Conservation (phyloP, 1,284 basidiomycete species). For the Tranzscheliella williamsii region DNA sequence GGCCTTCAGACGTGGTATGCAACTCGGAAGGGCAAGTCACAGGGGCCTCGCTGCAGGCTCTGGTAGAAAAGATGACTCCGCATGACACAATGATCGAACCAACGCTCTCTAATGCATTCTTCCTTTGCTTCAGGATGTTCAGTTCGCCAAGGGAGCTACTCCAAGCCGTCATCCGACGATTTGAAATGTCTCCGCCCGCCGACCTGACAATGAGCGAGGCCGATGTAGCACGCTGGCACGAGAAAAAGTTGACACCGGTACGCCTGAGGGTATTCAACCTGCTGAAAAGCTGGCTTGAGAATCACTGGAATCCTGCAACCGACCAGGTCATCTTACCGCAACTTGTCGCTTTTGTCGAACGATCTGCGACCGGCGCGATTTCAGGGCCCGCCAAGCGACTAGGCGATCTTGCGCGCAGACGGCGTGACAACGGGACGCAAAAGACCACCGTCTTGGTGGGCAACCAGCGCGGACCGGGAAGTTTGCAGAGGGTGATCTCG, state of each 20-base stretch:
- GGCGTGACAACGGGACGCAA: conserved; percentile 29
- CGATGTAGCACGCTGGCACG: conserved; percentile 76
- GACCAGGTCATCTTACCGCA: conserved; percentile 64
- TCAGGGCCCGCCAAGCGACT: conserved; percentile 70
- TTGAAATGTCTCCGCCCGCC: conserved; percentile 69
- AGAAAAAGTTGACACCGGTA: conserved; percentile 82
- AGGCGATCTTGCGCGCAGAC: conserved; percentile 38
- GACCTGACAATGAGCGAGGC: conserved; percentile 65
- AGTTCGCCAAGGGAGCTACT: conserved; percentile 77
- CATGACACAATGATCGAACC: conserved; percentile 81
- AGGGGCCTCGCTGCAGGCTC: conserved; percentile 82
- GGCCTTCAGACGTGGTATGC: conserved; percentile 80
- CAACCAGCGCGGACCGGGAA: conserved; percentile 34
- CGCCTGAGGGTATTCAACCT: conserved; percentile 86
- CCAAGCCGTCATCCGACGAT: conserved; percentile 76
- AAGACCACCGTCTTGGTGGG: conserved; percentile 34
- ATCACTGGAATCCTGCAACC: conserved; percentile 75
- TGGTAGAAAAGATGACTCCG: conserved; percentile 96
- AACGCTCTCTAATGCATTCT: conserved; percentile 84
- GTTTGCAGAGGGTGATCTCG: conserved; percentile 55
- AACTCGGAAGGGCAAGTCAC: conserved; percentile 86
- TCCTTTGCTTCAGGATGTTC: conserved; percentile 94
- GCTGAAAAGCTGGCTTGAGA: conserved; percentile 89
- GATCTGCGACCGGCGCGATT: conserved; percentile 63
- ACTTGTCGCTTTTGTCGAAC: conserved; percentile 71